Conservation (phyloP, 306 rosid genomes). For the Lathyrus tuberosus region DNA sequence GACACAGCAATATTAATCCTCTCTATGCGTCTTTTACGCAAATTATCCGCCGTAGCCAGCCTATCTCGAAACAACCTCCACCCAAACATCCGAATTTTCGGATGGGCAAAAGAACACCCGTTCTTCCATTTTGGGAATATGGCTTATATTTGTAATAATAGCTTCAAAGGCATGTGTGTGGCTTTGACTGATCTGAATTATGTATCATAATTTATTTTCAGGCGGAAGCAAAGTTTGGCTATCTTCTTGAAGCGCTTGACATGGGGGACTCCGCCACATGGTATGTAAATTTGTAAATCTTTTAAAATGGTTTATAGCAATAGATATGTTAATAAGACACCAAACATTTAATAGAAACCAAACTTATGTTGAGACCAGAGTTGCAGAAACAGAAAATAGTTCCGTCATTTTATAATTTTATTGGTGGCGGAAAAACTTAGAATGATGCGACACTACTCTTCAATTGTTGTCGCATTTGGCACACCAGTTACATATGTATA, state of each 20-base stretch:
- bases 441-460: too few species aligned
- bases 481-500: too few species aligned
- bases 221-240: constrained; percentile 96
- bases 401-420: neutral
- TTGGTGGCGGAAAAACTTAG: neutral
- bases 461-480: too few species aligned
- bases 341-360: neutral
- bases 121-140: neutral
- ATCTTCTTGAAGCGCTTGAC: constrained; percentile 95
- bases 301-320: constrained; percentile 13
- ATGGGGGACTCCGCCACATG: constrained; percentile 99
- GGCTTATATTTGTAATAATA: too few species aligned
- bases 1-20: too few species aligned
- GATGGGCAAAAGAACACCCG: too few species aligned
- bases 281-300: constrained; percentile 48
- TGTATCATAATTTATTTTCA: constrained; percentile 41
- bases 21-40: too few species aligned
- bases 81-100: too few species aligned
- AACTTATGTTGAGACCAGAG: neutral
- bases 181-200: constrained; percentile 30
- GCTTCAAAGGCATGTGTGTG: too few species aligned
- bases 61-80: too few species aligned
- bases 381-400: neutral
- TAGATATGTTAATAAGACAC: neutral
- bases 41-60: too few species aligned